Evolutionary conservation across 352 stramenopile species (phyloP), one percentile per base, ranked within the genome.

Genomic region (Elongisporangium undulatum): DNA sequence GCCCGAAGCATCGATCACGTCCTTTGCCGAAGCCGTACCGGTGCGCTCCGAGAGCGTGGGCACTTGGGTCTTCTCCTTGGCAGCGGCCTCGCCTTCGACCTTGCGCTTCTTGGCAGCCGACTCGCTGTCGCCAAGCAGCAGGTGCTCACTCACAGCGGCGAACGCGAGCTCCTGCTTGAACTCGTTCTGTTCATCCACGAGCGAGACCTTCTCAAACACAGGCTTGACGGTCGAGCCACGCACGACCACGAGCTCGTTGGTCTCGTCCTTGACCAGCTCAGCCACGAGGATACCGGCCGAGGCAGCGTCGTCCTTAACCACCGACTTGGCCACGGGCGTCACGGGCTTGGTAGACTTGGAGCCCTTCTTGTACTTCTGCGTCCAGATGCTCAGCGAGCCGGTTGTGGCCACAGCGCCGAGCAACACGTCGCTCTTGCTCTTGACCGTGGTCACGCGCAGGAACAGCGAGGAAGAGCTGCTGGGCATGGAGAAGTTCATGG

Each of bases 221-320:
- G 85, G 85, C 68, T 93, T 93, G 39, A 89, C 62, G 5, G 72
- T 54, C 29, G 85, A 91, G 21, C 85, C 85, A 51, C 85, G 85
- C 22, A 87, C 85, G 6, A 93, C 64, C 2, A 89, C 49, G 22
- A 93, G 63, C 59, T 88, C 64, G 16, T 58, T 63, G 52, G 59
- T 29, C 8, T 51, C 56, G 13, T 74, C 67, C 0, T 67, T 66
- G 53, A 55, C 68, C 20, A 75, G 58, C 50, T 86, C 67, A 4
- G 69, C 77, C 1, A 75, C 53, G 19, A 91, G 53, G 21, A 90
- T 72, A 4, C 77, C 77, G 5, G 77, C 76, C 10, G 66, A 77
- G 3, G 57, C 60, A 38, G 58, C 70, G 49, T 67, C 63, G 4
- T 48, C 39, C n/a, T 7, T 50, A 10, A 73, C 63, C 13, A 72